Evolutionary conservation across 129 eudicot genomes (phyloP), one percentile per base, ranked within the genome.

Genomic region (Smallanthus sonchifolius): DNA sequence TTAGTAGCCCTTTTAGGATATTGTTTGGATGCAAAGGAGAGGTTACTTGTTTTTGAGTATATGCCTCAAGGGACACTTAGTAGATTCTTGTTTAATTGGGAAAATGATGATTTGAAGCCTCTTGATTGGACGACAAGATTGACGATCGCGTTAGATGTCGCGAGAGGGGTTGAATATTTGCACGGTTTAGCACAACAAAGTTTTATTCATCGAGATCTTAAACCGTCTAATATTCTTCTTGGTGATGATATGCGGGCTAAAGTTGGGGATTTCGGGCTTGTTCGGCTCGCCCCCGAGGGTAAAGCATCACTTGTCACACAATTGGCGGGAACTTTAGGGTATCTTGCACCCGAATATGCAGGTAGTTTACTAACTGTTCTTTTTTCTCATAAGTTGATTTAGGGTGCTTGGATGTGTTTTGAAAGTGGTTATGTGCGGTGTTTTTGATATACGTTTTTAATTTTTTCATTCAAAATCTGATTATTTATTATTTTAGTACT

Each of bases 1-100:
- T 80, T 95, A 67, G 99, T 95, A 5, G 92, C 99, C 6, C 96
- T 95, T 68, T 68, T 95, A 64, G 99, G 99, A 5, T 88, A 86
- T 47, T 95, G 94, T 16, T 65, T 76, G 24, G 97, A 81, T 75
- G 99, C 94, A n/a, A 78, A 78, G 9, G 99, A 95, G 80, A 84
- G 96, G 28, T 30, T 95, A 45, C 89, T 95, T 13, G 96, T 95
- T 28, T 91, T 80, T 17, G 97, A 95, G 69, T 95, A 86, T 36
- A 91, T 95, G 97, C 93, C 99, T 64, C 97, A 91, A 77, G 99
- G 99, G 63, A 87, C 97, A 30, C 87, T 95, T 5, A 95, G 99
- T 76, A 69, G 75, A 77, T 96, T 88, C 81, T 89, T 95, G 49
- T 95, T 95, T 69, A 84, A 88, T 2, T 86, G 88, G 87, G 85